Percentiles rank a stretch among this genome's conserved stretches.
Evolutionary conservation across 2,329 filamentous ascomycete genomes (phyloP).

Genomic region (Penicillium janthinellum): DNA sequence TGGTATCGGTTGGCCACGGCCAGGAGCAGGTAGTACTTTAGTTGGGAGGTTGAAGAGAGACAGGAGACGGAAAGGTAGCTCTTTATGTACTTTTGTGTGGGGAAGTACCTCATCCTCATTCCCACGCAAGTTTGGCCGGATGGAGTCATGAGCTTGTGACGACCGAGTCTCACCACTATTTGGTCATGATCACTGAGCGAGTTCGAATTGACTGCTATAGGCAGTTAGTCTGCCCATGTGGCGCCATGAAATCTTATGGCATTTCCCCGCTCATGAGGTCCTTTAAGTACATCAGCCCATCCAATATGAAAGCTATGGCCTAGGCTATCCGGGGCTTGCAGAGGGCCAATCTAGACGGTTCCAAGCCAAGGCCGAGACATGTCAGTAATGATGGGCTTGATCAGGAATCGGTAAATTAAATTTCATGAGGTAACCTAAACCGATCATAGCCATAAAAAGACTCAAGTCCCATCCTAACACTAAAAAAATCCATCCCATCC

Average conservation of each 20-base stretch:
- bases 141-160: neutral
- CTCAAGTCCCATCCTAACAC: neutral
- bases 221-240: too few species aligned
- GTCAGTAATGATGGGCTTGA: neutral
- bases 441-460: neutral
- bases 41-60: too few species aligned
- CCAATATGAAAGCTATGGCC: neutral
- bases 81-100: neutral
- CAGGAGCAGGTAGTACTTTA: too few species aligned
- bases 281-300: neutral
- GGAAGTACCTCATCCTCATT: constrained; percentile 1
- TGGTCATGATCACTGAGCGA: neutral
- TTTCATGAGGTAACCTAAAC: neutral
- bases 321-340: neutral
- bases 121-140: neutral
- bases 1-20: neutral
- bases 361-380: neutral
- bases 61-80: neutral
- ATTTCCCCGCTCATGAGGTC: too few species aligned
- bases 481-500: too few species aligned
- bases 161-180: neutral
- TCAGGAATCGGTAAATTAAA: neutral
- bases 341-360: neutral
- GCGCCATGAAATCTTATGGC: too few species aligned
- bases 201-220: too few species aligned